Conservation (phyloP, 108 stramenopile genomes). For the Skeletonema potamos region DNA sequence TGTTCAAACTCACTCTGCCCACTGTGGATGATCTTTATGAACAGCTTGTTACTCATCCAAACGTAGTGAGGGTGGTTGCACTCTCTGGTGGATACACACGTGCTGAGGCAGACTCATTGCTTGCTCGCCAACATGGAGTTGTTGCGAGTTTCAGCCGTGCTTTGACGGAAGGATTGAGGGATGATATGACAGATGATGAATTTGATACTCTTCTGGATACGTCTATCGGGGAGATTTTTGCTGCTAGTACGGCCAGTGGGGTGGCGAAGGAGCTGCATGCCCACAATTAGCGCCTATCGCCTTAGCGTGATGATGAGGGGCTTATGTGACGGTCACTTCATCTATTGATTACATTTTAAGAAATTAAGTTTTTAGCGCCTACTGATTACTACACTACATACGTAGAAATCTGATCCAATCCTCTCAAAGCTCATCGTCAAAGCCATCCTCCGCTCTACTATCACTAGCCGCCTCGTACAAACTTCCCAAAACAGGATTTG, state of each 20-base stretch:
- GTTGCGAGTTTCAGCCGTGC: conserved; percentile 84
- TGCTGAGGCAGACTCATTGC: conserved; percentile 53
- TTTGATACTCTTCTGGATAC: conserved; percentile 58
- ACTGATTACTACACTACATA: too few relatives aligned
- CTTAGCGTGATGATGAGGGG: neutral
- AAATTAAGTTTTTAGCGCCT: too few relatives aligned
- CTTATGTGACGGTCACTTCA: neutral
- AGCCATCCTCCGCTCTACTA: conserved; percentile 51
- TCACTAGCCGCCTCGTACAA: conserved; percentile 63
- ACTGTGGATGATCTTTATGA: conserved; percentile 62
- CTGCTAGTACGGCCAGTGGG: conserved; percentile 40
- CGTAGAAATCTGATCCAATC: neutral
- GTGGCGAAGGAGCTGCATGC: neutral
- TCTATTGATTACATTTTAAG: neutral
- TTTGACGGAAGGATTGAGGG: conserved; percentile 62
- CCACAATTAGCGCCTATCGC: neutral
- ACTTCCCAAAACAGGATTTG: conserved; percentile 87
- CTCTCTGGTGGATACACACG: conserved; percentile 77
- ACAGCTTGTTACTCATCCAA: conserved; percentile 64
- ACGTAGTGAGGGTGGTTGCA: conserved; percentile 72
- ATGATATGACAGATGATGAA: conserved; percentile 56
- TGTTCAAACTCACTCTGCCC: conserved; percentile 76
- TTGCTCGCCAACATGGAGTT: conserved; percentile 65
- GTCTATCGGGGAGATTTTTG: conserved; percentile 60
- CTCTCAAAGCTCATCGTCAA: conserved; percentile 73